These are phyloP conservation scores for Circinella umbellata DNA, from an alignment of 371 early-diverging fungal genomes.

Conservation along the genomic window DNA sequence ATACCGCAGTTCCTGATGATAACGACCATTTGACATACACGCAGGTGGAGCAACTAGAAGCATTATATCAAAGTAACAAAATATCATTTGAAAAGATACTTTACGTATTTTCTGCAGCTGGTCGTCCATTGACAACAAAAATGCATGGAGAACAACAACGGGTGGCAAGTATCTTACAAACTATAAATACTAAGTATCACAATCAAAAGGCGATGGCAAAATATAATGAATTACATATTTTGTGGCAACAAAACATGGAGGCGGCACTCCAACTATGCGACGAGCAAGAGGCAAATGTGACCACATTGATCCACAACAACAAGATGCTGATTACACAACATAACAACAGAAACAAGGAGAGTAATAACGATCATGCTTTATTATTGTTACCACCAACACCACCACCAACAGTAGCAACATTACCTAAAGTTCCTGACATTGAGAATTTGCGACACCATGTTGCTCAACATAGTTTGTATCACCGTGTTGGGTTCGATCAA, in stretches of 20 bases:
- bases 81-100: neutral
- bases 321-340: neutral
- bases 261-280: neutral
- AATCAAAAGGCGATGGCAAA: neutral
- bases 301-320: neutral
- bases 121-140: too few species aligned
- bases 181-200: neutral
- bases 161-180: neutral
- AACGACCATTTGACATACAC: neutral
- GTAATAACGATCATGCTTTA: neutral
- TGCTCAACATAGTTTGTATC: neutral
- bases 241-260: conserved; percentile 1
- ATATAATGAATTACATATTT: neutral
- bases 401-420: too few species aligned
- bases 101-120: neutral
- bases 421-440: neutral
- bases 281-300: neutral
- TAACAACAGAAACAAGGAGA: neutral
- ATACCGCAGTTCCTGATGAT: neutral
- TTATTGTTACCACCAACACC: neutral
- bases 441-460: neutral
- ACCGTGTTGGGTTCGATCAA: neutral
- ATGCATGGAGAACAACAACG: neutral
- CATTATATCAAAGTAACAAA: neutral
- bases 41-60: neutral